A percentile compares a stretch with the other conserved stretches of the same genome.
Conservation (phyloP, 441 rosid genomes). For the Jatropha podagrica region DNA sequence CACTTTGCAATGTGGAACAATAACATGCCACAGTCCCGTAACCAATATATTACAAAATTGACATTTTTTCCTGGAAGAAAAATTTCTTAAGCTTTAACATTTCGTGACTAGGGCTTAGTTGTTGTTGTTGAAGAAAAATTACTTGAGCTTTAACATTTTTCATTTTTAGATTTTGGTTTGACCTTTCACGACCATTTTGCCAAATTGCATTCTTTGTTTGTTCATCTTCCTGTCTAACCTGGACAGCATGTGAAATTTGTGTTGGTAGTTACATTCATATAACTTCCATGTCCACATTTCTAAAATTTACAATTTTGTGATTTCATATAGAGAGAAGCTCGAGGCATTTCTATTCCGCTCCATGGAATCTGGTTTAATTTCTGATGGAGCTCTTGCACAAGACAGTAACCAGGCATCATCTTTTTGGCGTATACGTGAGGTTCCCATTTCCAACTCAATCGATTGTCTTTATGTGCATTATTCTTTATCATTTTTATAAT, state of each 20-base stretch:
- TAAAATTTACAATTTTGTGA: slow-evolving; percentile 11
- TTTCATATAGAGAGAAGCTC: slow-evolving; percentile 72
- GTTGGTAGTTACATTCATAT: not conserved
- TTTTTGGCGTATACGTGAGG: slow-evolving; percentile 94
- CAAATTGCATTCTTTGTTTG: not conserved
- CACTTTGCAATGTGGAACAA: not conserved
- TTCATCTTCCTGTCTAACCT: not conserved
- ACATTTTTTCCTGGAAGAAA: not conserved
- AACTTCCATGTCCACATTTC: not conserved
- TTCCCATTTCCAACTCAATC: slow-evolving; percentile 33
- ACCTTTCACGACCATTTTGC: not conserved
- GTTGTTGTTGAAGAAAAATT: not conserved
- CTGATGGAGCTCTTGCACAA: slow-evolving; percentile 93
- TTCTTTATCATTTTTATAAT: slow-evolving; percentile 4
- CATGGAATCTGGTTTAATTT: slow-evolving; percentile 77
- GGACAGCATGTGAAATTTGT: not conserved
- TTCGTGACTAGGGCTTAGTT: not conserved
- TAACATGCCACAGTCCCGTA: not conserved
- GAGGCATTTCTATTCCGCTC: slow-evolving; percentile 82
- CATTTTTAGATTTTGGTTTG: not conserved
- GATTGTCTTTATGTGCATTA: not conserved
- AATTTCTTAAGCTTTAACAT: not conserved
- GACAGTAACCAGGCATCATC: slow-evolving; percentile 90
- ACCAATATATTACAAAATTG: slow-evolving; percentile 3
- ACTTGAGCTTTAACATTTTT: not conserved